phyloP scores from a whole-genome alignment of 371 early-diverging fungal genomes.

The Capniomyces stellatus region DNA sequence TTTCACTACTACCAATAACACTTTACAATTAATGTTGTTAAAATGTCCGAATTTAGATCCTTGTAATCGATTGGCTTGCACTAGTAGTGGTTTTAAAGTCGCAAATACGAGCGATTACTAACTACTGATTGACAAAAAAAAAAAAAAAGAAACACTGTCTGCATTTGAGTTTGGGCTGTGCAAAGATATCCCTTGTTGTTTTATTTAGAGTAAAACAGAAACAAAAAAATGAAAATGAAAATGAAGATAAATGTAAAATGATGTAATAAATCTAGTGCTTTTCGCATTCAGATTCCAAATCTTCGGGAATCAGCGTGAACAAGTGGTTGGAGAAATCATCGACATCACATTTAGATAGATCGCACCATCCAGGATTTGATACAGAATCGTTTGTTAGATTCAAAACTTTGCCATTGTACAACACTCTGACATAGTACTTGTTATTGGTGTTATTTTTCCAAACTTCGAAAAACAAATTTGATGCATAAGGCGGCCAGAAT shows the following conservation, averaged over 20 bases:
- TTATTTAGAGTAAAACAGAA: no score
- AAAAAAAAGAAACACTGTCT: no score
- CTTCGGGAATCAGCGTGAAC: slow-evolving; percentile 15
- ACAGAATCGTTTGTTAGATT: slow-evolving; percentile 1
- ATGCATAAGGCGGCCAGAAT: slow-evolving; percentile 43
- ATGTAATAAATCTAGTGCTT: no score
- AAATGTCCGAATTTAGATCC: no score
- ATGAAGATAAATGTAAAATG: no score
- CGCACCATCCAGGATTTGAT: slow-evolving; percentile 31
- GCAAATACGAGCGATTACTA: no score
- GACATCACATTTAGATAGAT: slow-evolving; percentile 28
- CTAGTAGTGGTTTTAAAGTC: no score
- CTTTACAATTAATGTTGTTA: no score
- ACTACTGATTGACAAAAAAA: no score
- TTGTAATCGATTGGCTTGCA: no score
- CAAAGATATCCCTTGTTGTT: no score
- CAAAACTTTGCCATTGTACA: slow-evolving; percentile 31
- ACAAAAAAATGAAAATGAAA: not conserved
- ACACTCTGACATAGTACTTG: slow-evolving; percentile 26
- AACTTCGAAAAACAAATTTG: slow-evolving; percentile 33
- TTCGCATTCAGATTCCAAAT: slow-evolving; percentile 21
- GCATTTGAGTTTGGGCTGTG: no score
- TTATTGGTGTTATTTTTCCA: slow-evolving; percentile 25
- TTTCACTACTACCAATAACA: not conserved
- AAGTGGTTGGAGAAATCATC: slow-evolving; percentile 22